Evolutionary conservation across 148 eudicot species (phyloP).

Genomic region (Rhododendron simsii): DNA sequence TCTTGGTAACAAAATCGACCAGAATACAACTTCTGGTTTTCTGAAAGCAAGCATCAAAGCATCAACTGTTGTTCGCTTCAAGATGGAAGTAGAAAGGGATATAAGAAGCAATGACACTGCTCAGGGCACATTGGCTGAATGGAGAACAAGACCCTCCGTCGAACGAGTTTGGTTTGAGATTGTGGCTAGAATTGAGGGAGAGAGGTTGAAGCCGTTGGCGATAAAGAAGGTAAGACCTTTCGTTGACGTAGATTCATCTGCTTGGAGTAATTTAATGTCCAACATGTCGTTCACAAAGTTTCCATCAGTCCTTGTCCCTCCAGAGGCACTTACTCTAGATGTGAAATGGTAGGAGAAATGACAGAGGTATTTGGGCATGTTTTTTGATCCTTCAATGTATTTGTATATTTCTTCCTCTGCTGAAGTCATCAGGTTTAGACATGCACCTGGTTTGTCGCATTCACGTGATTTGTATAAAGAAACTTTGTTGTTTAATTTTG

Average conservation of each 20-base stretch:
- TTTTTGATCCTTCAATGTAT: background rate
- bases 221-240: slow-evolving; percentile 42
- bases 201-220: slow-evolving; percentile 39
- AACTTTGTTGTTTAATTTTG: slow-evolving; percentile 9
- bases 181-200: slow-evolving; percentile 43
- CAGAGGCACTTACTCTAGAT: slow-evolving; percentile 48
- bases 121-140: slow-evolving; percentile 36
- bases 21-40: slow-evolving; percentile 15
- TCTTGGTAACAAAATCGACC: slow-evolving; percentile 15
- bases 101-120: slow-evolving; percentile 26
- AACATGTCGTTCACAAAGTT: slow-evolving; percentile 54
- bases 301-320: slow-evolving; percentile 40
- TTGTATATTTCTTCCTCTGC: background rate
- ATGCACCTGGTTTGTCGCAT: background rate
- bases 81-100: slow-evolving; percentile 44
- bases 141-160: slow-evolving; percentile 59
- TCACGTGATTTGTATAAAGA: slow-evolving; percentile 6
- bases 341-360: slow-evolving; percentile 40
- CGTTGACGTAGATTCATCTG: slow-evolving; percentile 35
- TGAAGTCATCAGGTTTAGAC: background rate
- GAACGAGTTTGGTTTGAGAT: slow-evolving; percentile 47
- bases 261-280: slow-evolving; percentile 55
- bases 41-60: slow-evolving; percentile 35
- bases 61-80: slow-evolving; percentile 40
- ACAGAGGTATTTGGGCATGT: background rate